Base-by-base conservation (phyloP, 2,329 filamentous ascomycete species). In the Cadophora malorum region DNA sequence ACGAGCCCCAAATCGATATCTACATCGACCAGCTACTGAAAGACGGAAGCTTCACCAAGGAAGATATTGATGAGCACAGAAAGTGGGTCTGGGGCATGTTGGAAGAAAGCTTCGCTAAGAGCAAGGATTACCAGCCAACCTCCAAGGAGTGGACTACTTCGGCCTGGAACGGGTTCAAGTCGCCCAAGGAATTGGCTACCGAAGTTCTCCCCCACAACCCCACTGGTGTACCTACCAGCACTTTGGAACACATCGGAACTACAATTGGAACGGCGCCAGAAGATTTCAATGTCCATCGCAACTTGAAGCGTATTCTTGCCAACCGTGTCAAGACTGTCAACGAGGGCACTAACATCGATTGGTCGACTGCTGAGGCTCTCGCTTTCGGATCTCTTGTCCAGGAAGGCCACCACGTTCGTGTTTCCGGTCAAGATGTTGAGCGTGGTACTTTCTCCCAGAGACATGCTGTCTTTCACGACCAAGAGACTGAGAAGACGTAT, bases 61-160 rank as follows among this genome's bases (percentile, higher is more conserved):
- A 96, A 76, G 96, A 99, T 79, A 91, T 99, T 69, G 95, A 99
- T 68, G 96, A 99, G 85, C 96, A 99, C 86, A 97, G 97, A 87
- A 92, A 96, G 80, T 99, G 96, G 96, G 96, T 98, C 69, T 99
- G 95, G 96, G 92, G 92, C 70, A 98, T 98, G 94, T 86, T 99
- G 67, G 95, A 97, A 78, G 95, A 98, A 81, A 97, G 94, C 83
- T 99, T 98, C 81, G 87, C 93, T 76, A 94, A 95, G 82, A 97
- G 94, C 82, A 98, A 96, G 83, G 95, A 99, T 77, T 99, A 99
- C 82, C 91, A 95, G 80, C 93, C 96, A 56, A 96, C 92, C 50
- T 92, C 94, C 73, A 97, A 97, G 83, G 96, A 99, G 82, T 99
- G 96, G 96, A 90, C 97, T 74, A 98, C 96, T 9, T 97, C 94